These are phyloP conservation scores for Marasmius fiardii DNA, from an alignment of 1,284 basidiomycete species.

Conservation along the genomic window DNA sequence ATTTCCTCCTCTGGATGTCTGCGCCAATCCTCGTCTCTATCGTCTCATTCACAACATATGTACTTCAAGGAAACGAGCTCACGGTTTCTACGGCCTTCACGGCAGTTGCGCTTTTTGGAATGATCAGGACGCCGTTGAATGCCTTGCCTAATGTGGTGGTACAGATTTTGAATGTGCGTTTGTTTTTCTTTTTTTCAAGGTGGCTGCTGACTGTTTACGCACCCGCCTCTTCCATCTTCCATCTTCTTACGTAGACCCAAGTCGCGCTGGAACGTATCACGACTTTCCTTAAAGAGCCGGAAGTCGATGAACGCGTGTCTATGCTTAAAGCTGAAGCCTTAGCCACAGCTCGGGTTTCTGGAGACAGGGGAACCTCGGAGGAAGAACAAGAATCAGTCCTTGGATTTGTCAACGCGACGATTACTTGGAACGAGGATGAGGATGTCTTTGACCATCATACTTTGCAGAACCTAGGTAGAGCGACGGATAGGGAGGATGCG, in stretches of 20 bases:
- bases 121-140: no score
- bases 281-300: conserved; percentile 79
- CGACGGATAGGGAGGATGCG: background rate
- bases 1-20: no score
- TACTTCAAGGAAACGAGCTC: conserved; percentile 61
- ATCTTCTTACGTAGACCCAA: conserved; percentile 50
- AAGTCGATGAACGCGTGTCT: conserved; percentile 71
- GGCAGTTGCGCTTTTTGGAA: no score
- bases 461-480: background rate
- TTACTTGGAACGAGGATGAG: conserved; percentile 13
- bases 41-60: conserved; percentile 62
- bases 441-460: background rate
- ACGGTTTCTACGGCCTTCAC: conserved; percentile 71
- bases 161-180: conserved; percentile 52
- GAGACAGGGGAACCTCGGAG: no score
- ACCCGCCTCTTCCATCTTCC: conserved; percentile 12
- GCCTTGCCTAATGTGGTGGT: conserved; percentile 68
- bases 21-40: conserved; percentile 71
- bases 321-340: conserved; percentile 50
- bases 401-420: conserved; percentile 8
- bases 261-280: conserved; percentile 81
- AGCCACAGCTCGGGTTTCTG: conserved; percentile 18
- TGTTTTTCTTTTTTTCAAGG: background rate
- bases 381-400: background rate
- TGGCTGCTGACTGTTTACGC: no score